These are phyloP conservation scores for Blastocystis sp. DNA, from an alignment of 352 stramenopile genomes.

Conservation along the genomic window DNA sequence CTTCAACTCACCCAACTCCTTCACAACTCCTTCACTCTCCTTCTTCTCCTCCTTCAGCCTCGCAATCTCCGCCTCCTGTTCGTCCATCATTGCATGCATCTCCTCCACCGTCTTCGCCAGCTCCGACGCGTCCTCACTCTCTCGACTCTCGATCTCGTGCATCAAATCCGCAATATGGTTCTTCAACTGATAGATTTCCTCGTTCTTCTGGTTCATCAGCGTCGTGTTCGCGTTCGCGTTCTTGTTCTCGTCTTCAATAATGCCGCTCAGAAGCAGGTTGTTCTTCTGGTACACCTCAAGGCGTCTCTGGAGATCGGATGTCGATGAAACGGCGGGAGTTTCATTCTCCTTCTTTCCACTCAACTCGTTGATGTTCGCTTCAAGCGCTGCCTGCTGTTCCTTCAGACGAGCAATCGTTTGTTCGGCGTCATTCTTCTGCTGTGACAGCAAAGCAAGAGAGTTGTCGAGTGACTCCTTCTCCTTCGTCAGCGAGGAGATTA, in stretches of 20 bases:
- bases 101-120: background rate
- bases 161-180: conserved; percentile 9
- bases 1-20: background rate
- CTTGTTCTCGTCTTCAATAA: background rate
- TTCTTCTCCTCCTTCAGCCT: conserved; percentile 9
- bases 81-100: conserved; percentile 39
- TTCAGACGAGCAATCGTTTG: background rate
- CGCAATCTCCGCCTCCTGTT: background rate
- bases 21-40: conserved; percentile 11
- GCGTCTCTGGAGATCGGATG: background rate
- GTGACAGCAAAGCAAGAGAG: background rate
- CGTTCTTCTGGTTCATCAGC: conserved; percentile 17
- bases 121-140: background rate
- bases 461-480: background rate
- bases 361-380: background rate
- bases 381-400: background rate
- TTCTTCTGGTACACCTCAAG: conserved; percentile 25
- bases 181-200: conserved; percentile 22
- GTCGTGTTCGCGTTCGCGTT: background rate
- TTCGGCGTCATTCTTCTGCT: background rate
- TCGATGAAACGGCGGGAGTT: background rate
- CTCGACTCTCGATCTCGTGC: background rate
- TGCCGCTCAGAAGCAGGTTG: conserved; percentile 21
- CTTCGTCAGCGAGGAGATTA: background rate
- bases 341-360: too few relatives aligned